phyloP scores from a whole-genome alignment of 768 basidiomycete genomes.

The Tubosaeta sp. region DNA sequence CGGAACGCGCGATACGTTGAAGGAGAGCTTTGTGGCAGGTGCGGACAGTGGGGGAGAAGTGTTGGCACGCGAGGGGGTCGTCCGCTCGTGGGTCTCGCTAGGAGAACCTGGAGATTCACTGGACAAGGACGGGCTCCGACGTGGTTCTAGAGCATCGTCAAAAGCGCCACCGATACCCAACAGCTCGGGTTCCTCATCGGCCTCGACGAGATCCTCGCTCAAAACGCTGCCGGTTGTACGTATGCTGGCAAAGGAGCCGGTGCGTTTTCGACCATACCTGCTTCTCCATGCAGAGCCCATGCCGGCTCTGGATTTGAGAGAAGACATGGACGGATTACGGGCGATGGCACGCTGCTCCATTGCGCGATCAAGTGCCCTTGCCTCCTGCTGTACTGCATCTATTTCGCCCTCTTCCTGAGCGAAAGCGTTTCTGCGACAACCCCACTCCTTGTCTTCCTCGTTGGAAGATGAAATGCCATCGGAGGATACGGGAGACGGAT shows the following conservation, averaged over 20 bases:
- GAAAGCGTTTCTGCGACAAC: conserved; percentile 56
- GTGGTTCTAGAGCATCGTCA: conserved; percentile 33
- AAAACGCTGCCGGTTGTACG: conserved; percentile 62
- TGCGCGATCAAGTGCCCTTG: conserved; percentile 77
- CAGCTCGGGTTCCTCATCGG: conserved; percentile 72
- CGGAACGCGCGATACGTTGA: conserved; percentile 38
- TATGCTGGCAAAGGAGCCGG: conserved; percentile 72
- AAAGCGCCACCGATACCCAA: conserved; percentile 69
- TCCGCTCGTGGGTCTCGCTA: conserved; percentile 27
- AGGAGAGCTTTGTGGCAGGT: conserved; percentile 55
- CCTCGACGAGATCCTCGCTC: conserved; percentile 79
- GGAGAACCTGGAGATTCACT: conserved; percentile 34
- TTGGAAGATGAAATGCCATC: conserved; percentile 50
- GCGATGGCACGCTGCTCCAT: conserved; percentile 82
- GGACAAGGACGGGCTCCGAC: conserved; percentile 33
- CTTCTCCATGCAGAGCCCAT: conserved; percentile 65
- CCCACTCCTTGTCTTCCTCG: conserved; percentile 80
- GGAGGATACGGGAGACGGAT: conserved; percentile 47
- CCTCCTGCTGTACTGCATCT: conserved; percentile 64
- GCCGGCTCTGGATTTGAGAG: conserved; percentile 57
- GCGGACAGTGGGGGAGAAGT: conserved; percentile 45
- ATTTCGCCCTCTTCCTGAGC: conserved; percentile 46
- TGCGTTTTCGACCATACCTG: conserved; percentile 67
- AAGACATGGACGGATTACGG: conserved; percentile 67
- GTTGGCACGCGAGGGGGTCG: conserved; percentile 6